A percentile compares a stretch with the other conserved stretches of the same genome.
phyloP scores from a whole-genome alignment of 2,329 filamentous ascomycete genomes.

The Blastomyces percursus region DNA sequence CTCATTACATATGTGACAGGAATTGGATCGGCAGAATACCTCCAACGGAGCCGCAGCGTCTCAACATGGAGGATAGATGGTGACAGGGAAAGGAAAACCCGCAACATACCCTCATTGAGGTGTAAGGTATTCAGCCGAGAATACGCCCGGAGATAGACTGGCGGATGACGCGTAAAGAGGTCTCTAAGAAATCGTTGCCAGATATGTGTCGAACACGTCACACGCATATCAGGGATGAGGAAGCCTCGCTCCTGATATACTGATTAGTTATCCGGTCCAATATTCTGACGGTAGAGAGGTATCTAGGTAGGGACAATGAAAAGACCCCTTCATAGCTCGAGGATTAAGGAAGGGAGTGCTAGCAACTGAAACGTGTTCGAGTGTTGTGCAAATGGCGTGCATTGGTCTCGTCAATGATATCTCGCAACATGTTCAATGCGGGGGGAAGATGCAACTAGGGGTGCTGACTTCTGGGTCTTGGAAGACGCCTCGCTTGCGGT shows the following conservation, averaged over 20 bases:
- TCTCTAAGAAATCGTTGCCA: neutral
- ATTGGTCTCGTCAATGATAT: neutral
- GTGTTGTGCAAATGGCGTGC: neutral
- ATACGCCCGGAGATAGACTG: neutral
- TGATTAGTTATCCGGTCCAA: neutral
- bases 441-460: neutral
- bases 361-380: neutral
- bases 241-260: neutral
- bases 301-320: neutral
- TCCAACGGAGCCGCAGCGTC: neutral
- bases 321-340: neutral
- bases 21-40: neutral
- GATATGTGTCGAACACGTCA: neutral
- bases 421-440: neutral
- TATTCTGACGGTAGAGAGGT: neutral
- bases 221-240: neutral
- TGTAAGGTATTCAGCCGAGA: neutral
- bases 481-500: neutral
- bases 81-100: neutral
- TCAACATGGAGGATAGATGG: neutral
- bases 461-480: neutral
- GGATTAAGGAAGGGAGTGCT: neutral
- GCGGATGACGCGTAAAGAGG: neutral
- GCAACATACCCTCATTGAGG: neutral
- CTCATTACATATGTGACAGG: neutral